These are phyloP conservation scores for Xerocomellus dryophilus DNA, from an alignment of 768 basidiomycete species.

Conservation along the genomic window DNA sequence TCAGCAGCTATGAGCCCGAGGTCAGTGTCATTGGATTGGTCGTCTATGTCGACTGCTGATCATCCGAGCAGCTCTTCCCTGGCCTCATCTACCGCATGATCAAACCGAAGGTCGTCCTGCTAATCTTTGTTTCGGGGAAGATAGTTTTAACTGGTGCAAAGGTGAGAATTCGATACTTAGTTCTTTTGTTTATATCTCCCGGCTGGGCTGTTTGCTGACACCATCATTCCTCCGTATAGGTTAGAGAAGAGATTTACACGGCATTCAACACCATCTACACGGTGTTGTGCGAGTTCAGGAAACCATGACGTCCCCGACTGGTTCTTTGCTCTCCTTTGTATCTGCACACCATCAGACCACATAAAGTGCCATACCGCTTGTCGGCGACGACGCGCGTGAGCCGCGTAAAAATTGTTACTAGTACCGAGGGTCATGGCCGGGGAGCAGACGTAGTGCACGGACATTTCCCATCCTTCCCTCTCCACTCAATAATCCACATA, in stretches of 20 bases:
- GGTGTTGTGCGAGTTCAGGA: conserved; percentile 92
- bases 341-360: not conserved
- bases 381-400: conserved; percentile 1
- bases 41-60: not conserved
- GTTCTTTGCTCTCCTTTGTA: not conserved
- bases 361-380: not conserved
- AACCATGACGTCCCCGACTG: conserved; percentile 46
- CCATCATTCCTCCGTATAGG: conserved; percentile 44
- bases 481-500: conserved; percentile 27
- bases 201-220: conserved; percentile 41
- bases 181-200: no score
- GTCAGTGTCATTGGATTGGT: conserved; percentile 43
- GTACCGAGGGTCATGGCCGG: conserved; percentile 29
- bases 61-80: conserved; percentile 76
- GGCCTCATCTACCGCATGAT: conserved; percentile 99
- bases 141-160: conserved; percentile 99
- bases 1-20: conserved; percentile 97
- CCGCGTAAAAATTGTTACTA: conserved; percentile 19
- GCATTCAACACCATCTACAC: conserved; percentile 99
- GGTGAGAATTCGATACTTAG: conserved; percentile 48
- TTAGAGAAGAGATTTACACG: conserved; percentile 98
- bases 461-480: conserved; percentile 32
- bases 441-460: conserved; percentile 39
- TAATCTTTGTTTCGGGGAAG: conserved; percentile 99
- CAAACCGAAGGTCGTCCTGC: conserved; percentile 96